These are phyloP conservation scores for Diaporthe sp. DNA, from an alignment of 2,329 filamentous ascomycete species.

Conservation along the genomic window DNA sequence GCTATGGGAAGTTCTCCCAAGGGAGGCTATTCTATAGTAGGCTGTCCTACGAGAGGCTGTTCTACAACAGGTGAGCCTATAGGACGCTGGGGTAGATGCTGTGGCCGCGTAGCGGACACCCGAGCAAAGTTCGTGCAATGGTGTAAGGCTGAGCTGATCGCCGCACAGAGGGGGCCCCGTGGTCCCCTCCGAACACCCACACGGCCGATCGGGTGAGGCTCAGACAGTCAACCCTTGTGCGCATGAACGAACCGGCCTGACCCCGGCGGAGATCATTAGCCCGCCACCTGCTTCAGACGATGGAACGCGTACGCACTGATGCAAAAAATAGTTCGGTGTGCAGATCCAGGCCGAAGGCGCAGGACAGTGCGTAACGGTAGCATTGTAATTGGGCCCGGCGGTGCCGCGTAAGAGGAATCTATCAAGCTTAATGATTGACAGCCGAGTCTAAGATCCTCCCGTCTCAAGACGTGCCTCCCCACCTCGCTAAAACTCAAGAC, in stretches of 20 bases:
- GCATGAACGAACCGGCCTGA: constrained; percentile 20
- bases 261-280: constrained; percentile 14
- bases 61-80: no score
- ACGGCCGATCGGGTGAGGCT: constrained; percentile 1
- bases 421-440: constrained; percentile 13
- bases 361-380: background rate
- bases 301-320: constrained; percentile 12
- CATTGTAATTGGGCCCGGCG: background rate
- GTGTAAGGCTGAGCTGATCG: background rate
- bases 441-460: background rate
- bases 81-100: no score
- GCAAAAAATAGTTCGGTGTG: constrained; percentile 6
- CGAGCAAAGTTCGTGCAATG: no score
- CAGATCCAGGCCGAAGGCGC: constrained; percentile 5
- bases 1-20: no score
- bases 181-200: background rate
- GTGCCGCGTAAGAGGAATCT: background rate
- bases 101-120: no score
- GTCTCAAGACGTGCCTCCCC: background rate
- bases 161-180: background rate
- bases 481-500: background rate
- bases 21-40: no score
- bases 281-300: constrained; percentile 9
- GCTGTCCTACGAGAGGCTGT: no score
- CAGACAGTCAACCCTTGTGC: background rate